Base-by-base conservation (phyloP, 2,329 filamentous ascomycete species). In the Aureobasidium melanogenum region DNA sequence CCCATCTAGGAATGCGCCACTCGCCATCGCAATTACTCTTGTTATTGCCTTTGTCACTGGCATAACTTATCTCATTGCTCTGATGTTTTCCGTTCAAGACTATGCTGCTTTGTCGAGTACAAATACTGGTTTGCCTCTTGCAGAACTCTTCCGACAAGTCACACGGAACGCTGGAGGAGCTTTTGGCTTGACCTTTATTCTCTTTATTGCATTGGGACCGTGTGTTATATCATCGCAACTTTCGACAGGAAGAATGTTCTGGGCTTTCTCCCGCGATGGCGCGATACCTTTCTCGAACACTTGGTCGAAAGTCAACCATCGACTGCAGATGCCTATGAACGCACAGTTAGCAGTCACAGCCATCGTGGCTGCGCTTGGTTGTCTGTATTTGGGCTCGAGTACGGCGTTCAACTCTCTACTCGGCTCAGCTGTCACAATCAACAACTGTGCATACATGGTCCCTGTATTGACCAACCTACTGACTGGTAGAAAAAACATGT, bases 81-180 rank as follows among this genome's bases (percentile, higher is more conserved):
- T 82, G 30, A 74, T 82, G 14, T 85, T 84, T 65, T 82, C 78
- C 24, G 72, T 84, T 17, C 76, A 76, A 2, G 76, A 84, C 61
- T 71, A 81, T 14, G 72, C 57, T 5, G 57, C 57, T 5, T 34
- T 60, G 34, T 60, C 46, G 10, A 30, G 24, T 28, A 60, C 44
- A 2, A 60, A 60, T 7, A 79, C 76, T 7, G 74, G 74, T 1
- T 71, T 79, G 7, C 78, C 78, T 0, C 70, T 79, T 17, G 71
- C 75, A 5, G 78, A 79, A 66, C 72, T 80, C 3, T 80, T 79
- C 67, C 71, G 72, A 10, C 77, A 79, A 64, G 78, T 75, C 5
- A 76, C 75, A 2, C 65, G 69, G 15, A 73, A 72, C 1, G 70
- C 70, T 1, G 75, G 74, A 5, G 77, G 76, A 14, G 77, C 76